Evolutionary conservation across 2,329 filamentous ascomycete genomes (phyloP).

Genomic region (Ophiostoma sp.): DNA sequence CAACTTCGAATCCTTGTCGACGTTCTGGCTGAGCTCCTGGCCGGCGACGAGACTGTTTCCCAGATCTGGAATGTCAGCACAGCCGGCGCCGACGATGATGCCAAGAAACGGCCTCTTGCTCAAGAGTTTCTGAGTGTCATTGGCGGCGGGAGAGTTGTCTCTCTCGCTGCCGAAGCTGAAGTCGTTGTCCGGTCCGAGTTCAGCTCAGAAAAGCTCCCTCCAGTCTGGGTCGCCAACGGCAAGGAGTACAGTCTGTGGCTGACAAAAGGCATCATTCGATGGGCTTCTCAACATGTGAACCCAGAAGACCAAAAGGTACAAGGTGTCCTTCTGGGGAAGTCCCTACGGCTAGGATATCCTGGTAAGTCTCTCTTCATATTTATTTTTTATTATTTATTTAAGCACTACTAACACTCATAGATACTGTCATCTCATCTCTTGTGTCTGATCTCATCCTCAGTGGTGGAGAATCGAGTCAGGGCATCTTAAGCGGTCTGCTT

Average conservation of each 20-base stretch:
- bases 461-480: conserved; percentile 21
- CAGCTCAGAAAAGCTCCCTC: background rate
- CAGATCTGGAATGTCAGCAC: conserved; percentile 42
- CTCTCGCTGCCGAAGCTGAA: conserved; percentile 57
- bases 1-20: conserved; percentile 49
- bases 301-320: conserved; percentile 44
- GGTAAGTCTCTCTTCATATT: conserved; percentile 49
- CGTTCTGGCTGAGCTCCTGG: conserved; percentile 46
- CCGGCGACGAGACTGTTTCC: conserved; percentile 40
- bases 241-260: conserved; percentile 70
- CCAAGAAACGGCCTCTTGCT: conserved; percentile 39
- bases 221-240: conserved; percentile 65
- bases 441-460: conserved; percentile 39
- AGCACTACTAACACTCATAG: conserved; percentile 37
- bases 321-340: conserved; percentile 55
- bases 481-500: conserved; percentile 39
- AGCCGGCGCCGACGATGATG: conserved; percentile 23
- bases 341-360: conserved; percentile 70
- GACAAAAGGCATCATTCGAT: conserved; percentile 60
- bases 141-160: conserved; percentile 52
- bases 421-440: conserved; percentile 43
- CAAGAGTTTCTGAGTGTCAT: conserved; percentile 50
- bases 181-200: conserved; percentile 45
- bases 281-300: conserved; percentile 39
- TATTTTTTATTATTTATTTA: background rate